Percentiles rank a stretch among this genome's conserved stretches.
phyloP scores from a whole-genome alignment of 2,329 filamentous ascomycete genomes.

The Lasiodiplodia sp. region DNA sequence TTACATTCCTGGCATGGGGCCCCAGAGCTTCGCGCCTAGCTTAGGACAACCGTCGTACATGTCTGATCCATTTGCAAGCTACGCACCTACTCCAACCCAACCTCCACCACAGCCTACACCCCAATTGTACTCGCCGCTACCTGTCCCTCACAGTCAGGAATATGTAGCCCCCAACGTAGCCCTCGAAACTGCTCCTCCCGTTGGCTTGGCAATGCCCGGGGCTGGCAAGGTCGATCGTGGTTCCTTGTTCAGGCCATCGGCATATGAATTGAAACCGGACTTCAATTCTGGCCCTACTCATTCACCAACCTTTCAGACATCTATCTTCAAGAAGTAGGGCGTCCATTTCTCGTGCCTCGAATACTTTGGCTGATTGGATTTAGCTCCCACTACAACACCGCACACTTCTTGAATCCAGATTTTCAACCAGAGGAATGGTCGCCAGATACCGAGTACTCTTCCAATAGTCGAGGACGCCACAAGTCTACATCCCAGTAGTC shows the following conservation, averaged over 20 bases:
- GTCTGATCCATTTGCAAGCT: conserved; percentile 42
- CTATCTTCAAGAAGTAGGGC: conserved; percentile 58
- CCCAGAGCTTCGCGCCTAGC: conserved; percentile 46
- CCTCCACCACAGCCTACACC: conserved; percentile 42
- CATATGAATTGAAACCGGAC: conserved; percentile 54
- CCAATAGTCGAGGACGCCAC: conserved; percentile 45
- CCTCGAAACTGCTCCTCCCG: conserved; percentile 15
- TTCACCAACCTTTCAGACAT: conserved; percentile 54
- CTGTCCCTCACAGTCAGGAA: conserved; percentile 42
- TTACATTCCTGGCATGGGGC: conserved; percentile 57
- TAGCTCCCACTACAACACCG: conserved; percentile 60
- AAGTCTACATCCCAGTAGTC: conserved; percentile 39
- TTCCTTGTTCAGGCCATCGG: conserved; percentile 55
- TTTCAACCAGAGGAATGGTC: conserved; percentile 62
- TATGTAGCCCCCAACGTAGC: conserved; percentile 39
- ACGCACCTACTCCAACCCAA: conserved; percentile 40
- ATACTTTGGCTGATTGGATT: conserved; percentile 33
- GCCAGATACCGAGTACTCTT: conserved; percentile 55
- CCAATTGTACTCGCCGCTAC: conserved; percentile 41
- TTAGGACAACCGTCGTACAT: conserved; percentile 36
- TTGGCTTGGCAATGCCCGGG: conserved; percentile 25
- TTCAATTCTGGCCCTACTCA: conserved; percentile 49
- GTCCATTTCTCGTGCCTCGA: not conserved
- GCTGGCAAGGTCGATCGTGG: conserved; percentile 42
- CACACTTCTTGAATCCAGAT: conserved; percentile 60